Evolutionary conservation across 345 rosid species (phyloP), one percentile per base, ranked within the genome.

Genomic region (Dipteronia sinensis): DNA sequence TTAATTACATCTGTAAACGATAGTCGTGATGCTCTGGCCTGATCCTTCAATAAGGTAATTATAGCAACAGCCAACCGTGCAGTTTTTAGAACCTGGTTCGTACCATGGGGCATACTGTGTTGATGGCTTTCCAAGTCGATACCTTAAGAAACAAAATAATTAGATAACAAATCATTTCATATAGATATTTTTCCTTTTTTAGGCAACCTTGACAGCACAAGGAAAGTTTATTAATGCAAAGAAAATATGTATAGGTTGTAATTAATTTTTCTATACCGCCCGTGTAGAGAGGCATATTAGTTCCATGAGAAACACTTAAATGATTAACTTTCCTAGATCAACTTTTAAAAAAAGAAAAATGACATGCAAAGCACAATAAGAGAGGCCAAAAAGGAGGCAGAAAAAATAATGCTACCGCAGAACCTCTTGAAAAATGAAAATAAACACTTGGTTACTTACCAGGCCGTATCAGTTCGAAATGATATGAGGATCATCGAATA

Each of bases 81-180:
- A 42, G 93, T 89, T 88, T 88, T 92, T 29, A 92, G 71, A 40
- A 92, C 92, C n/a, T 38, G 93, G 88, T 79, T 76, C 79, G 71
- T 73, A 88, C 98, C 98, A 95, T 1, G 91, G 87, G 40, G 89
- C 86, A 83, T 93, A 95, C 61, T 87, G 92, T 77, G 88, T 88
- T 44, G 96, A 89, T n/a, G 98, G 98, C 79, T 84, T 85, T 7
- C 97, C 97, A 23, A 90, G 97, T 76, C 93, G 83, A 82, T 93
- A 92, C 98, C 97, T 95, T 85, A 77, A 73, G 34, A 83, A 65
- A 74, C 20, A 58, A 8, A 58, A n/a, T 20, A 58, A 23, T 6
- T 58, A 20, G 16, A n/a, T 19, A 6, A 58, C n/a, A n/a, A n/a
- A n/a, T n/a, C n/a, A n/a, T 58, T 58, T 27, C 27, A 27, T 13